Base-by-base conservation (phyloP, 1,139 yeast genomes). In the Nematodospora anomalae region DNA sequence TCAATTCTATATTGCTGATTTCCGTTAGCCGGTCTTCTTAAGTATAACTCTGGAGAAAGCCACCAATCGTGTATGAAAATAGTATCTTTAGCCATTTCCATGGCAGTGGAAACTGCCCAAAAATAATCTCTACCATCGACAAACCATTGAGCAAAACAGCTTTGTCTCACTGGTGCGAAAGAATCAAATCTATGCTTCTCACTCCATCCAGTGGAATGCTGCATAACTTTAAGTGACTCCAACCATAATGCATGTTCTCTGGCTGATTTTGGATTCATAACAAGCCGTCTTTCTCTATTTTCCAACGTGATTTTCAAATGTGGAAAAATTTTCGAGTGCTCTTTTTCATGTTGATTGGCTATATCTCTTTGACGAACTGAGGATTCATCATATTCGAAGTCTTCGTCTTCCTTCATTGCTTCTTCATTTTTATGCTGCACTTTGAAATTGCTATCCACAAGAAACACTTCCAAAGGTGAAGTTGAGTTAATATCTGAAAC, bases 21-120 rank as follows among this genome's bases (percentile, higher is more conserved):
- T 10, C 96, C 96, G 58, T 87, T 84, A 0, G 96, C 92, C 0
- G 98, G 98, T 36, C 99, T 72, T 45, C 98, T 76, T 63, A 94
- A 67, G 52, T 94, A 92, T 8, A 92, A 58, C 57, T 94, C 98
- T 0, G 99, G 99, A 8, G 94, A 79, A 22, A 94, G 67, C 98
- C 98, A 94, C 99, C 99, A 94, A 57, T 92, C 99, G 57, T 92
- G 97, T 37, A 94, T 88, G 57, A 83, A 94, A 29, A 94, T 84
- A 1, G 86, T 94, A 64, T 92, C 98, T 50, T 82, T 82, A 1
- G 99, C 98, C 87, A 87, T 82, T 49, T 84, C 90, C 42, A 92
- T 68, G 0, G 97, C 98, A 5, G 89, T 80, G 28, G 96, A 86
- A 4, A 90, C 80, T 1, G 97, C 95, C 97, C 97, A 94, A 64